Evolutionary conservation across 352 stramenopile species (phyloP), one percentile per base, ranked within the genome.

Genomic region (Globisporangium uncinulatum): DNA sequence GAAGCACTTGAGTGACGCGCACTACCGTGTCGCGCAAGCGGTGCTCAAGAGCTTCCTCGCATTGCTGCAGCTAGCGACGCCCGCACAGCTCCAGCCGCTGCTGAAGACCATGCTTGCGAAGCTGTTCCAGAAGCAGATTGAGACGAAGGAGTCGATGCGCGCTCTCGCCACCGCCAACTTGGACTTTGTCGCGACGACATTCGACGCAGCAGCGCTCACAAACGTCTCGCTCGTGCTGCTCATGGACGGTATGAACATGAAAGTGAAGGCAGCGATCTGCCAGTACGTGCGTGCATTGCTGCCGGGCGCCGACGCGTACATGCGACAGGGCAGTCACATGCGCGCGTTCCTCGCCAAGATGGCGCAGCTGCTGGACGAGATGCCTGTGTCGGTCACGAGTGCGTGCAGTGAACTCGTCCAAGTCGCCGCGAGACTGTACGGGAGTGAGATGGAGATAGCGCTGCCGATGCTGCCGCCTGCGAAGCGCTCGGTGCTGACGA

Each of bases 191-290:
- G 62, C 71, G 2, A 58, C 62, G 13, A 68, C 59, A n/a, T 65
- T 87, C 42, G 84, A 92, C 39, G 64, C 69, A 10, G 61, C 73
- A 1, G 66, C 67, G 5, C 51, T 93, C 37, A 62, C 80, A 32
- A 63, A 58, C 6, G 65, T 78, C 32, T 60, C 87, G 19, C 71
- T 90, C 32, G 70, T 81, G 32, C 70, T 87, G 50, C 57, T 94
- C 11, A 74, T 72, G 11, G 80, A 94, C 47, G 82, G 84, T 11
- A 83, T 65, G 46, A 92, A 92, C 59, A 82, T 92, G 73, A 92
- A 92, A 54, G 73, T 90, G 45, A 90, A 87, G 47, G 65, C 63
- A 5, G 70, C 76, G 0, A 76, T 92, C 48, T 90, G 79, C 59
- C 61, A 83, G 34, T 94, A 86, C 42, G 49, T 94, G 15, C 69